Evolutionary conservation across 148 eudicot species (phyloP).

Genomic region (Pouteria glomerata): DNA sequence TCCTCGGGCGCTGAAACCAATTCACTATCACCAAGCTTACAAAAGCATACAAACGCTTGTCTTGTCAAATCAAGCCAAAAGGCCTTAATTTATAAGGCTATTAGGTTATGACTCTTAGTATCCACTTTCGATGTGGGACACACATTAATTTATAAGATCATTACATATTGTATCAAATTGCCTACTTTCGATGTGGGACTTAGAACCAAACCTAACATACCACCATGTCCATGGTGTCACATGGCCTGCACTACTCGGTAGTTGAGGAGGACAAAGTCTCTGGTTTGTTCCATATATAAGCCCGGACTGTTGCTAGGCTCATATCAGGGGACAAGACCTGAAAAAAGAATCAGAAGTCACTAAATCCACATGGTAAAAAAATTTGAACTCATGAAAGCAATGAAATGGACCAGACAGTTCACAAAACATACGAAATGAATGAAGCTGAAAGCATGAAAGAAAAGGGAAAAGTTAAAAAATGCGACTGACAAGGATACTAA

Average conservation of each 20-base stretch:
- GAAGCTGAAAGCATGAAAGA: no score
- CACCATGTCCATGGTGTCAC: slow-evolving; percentile 35
- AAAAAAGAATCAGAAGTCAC: slow-evolving; percentile 11
- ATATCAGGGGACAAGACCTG: slow-evolving; percentile 91
- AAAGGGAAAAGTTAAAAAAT: no score
- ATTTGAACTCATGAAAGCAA: neutral
- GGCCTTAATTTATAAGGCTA: no score
- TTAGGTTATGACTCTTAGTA: no score
- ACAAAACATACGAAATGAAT: neutral
- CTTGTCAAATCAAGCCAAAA: no score
- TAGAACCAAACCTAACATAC: slow-evolving; percentile 21
- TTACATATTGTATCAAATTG: neutral
- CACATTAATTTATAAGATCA: no score
- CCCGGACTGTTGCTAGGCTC: slow-evolving; percentile 93
- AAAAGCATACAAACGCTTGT: no score
- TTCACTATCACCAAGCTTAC: no score
- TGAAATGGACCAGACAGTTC: neutral
- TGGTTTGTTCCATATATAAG: slow-evolving; percentile 88
- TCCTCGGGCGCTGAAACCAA: no score
- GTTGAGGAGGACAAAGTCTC: slow-evolving; percentile 86
- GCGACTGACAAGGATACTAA: no score
- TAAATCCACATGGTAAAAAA: neutral
- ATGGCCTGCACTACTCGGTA: slow-evolving; percentile 59
- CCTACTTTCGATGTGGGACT: neutral
- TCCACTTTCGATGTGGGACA: no score